A percentile compares a stretch with the other conserved stretches of the same genome.
These are phyloP conservation scores for Gaeumannomyces tritici DNA, from an alignment of 2,329 filamentous ascomycete genomes.

Conservation along the genomic window DNA sequence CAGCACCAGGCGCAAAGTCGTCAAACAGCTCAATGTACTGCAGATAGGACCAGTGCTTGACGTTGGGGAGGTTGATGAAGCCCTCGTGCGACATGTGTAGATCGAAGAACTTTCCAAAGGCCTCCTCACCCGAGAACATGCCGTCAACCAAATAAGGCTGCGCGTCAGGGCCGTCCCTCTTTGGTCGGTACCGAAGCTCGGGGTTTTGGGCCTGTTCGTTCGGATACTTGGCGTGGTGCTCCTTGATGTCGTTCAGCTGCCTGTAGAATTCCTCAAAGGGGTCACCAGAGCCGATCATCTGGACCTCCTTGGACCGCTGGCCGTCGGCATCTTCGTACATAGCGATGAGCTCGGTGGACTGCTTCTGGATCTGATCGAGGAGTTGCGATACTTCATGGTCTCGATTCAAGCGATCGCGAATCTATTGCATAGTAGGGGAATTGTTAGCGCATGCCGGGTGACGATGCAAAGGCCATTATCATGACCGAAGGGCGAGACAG, in stretches of 20 bases:
- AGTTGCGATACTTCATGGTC: slow-evolving; percentile 90
- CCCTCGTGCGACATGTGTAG: slow-evolving; percentile 75
- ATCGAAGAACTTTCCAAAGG: slow-evolving; percentile 87
- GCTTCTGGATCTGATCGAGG: slow-evolving; percentile 75
- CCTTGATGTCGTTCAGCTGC: slow-evolving; percentile 69
- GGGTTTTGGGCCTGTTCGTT: slow-evolving; percentile 94
- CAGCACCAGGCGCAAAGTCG: slow-evolving; percentile 64
- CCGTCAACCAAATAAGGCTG: slow-evolving; percentile 66
- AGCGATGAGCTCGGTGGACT: slow-evolving; percentile 69
- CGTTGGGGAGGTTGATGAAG: slow-evolving; percentile 80
- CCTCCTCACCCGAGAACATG: slow-evolving; percentile 94
- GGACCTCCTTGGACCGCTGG: slow-evolving; percentile 66
- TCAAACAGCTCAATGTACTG: slow-evolving; percentile 93
- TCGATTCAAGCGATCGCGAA: slow-evolving; percentile 78
- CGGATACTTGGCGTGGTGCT: slow-evolving; percentile 83
- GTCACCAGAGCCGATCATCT: slow-evolving; percentile 74
- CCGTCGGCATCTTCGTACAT: slow-evolving; percentile 78
- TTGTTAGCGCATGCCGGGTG: background rate
- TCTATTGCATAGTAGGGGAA: slow-evolving; percentile 35
- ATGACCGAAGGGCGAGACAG: background rate
- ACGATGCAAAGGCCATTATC: background rate
- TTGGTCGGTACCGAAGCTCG: slow-evolving; percentile 77
- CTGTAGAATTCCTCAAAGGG: slow-evolving; percentile 87
- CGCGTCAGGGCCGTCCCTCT: slow-evolving; percentile 38
- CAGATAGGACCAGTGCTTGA: slow-evolving; percentile 79